These are phyloP conservation scores for Triangularia setosa DNA, from an alignment of 2,329 filamentous ascomycete species.

Conservation along the genomic window DNA sequence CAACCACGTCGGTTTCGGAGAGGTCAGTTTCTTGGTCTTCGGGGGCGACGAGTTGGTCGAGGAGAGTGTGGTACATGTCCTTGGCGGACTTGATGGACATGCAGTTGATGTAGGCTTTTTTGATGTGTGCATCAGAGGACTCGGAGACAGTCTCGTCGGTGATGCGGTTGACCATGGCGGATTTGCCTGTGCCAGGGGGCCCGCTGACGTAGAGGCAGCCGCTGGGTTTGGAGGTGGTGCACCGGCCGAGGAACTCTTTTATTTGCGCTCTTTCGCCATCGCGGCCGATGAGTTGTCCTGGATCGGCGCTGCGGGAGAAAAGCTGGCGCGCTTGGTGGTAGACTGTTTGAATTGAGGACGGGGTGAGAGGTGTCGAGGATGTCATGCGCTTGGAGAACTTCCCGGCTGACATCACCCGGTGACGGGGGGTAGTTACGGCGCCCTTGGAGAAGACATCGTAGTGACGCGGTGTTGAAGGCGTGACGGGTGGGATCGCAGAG, in stretches of 20 bases:
- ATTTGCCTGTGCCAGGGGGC: constrained; percentile 94
- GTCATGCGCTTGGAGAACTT: constrained; percentile 75
- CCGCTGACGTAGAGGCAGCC: constrained; percentile 95
- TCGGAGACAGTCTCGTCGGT: constrained; percentile 55
- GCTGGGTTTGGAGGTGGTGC: constrained; percentile 55
- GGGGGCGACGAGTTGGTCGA: constrained; percentile 57
- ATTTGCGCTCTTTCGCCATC: constrained; percentile 66
- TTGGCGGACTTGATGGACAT: constrained; percentile 90
- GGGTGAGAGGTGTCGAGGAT: constrained; percentile 69
- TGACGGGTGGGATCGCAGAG: constrained; percentile 46
- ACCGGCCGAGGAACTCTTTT: constrained; percentile 62
- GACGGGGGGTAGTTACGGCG: constrained; percentile 74
- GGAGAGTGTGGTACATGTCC: constrained; percentile 76
- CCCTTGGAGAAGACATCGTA: constrained; percentile 66
- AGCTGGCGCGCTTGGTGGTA: constrained; percentile 85
- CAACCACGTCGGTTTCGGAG: constrained; percentile 63
- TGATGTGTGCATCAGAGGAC: constrained; percentile 46
- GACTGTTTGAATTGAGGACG: constrained; percentile 65
- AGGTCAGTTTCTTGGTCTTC: constrained; percentile 60
- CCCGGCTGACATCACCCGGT: constrained; percentile 73
- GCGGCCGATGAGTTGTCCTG: constrained; percentile 72
- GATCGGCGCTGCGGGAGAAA: constrained; percentile 75
- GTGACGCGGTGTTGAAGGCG: constrained; percentile 71
- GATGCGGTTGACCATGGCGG: constrained; percentile 82
- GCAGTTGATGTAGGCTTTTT: constrained; percentile 84